Conservation (phyloP, 768 basidiomycete species). For the Crepidotus variabilis region DNA sequence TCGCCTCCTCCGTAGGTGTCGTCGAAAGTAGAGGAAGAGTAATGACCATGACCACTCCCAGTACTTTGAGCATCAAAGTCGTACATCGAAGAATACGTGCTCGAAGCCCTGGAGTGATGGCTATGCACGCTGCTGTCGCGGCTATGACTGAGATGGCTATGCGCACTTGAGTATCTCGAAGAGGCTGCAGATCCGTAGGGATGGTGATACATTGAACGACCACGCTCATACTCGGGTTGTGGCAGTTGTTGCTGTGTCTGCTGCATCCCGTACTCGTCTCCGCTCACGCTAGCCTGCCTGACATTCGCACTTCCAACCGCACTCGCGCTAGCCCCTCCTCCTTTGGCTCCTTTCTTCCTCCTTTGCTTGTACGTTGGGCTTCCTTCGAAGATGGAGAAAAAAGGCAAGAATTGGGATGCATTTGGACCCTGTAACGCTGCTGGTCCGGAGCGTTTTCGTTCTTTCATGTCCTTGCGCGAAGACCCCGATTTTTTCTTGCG, state of each 20-base stretch:
- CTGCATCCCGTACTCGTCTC: constrained; percentile 25
- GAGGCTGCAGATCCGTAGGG: constrained; percentile 1
- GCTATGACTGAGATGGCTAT: constrained; percentile 6
- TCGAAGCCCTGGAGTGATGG: constrained; percentile 9
- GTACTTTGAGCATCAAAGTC: neutral
- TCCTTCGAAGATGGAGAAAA: constrained; percentile 79
- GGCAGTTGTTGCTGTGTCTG: neutral
- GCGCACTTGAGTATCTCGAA: constrained; percentile 9
- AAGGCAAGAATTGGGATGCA: constrained; percentile 60
- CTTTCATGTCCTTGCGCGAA: neutral
- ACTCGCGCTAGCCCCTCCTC: constrained; percentile 17
- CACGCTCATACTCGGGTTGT: constrained; percentile 23
- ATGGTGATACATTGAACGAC: constrained; percentile 6
- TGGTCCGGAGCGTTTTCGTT: constrained; percentile 8
- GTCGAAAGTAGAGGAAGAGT: neutral
- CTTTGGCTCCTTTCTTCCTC: constrained; percentile 63
- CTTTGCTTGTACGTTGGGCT: constrained; percentile 88
- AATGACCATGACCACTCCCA: neutral
- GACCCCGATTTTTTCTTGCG: neutral
- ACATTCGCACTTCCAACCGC: neutral
- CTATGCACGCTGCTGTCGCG: constrained; percentile 7
- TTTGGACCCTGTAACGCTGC: constrained; percentile 16
- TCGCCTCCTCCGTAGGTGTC: neutral
- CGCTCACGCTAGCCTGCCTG: constrained; percentile 15
- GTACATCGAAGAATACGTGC: constrained; percentile 2